Conservation (phyloP, 768 basidiomycete genomes). For the Rhizopogon roseolus region DNA sequence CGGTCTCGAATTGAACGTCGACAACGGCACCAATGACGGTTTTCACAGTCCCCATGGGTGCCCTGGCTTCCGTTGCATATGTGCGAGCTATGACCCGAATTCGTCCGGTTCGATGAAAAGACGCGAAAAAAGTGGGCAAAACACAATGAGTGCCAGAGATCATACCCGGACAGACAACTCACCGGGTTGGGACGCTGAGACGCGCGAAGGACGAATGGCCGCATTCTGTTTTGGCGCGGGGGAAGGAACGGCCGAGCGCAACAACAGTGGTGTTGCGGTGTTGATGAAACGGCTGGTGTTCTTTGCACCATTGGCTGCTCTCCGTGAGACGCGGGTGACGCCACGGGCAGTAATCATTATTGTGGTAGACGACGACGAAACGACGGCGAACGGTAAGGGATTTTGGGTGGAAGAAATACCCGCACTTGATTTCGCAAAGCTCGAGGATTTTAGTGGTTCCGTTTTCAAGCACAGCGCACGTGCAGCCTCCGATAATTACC, state of each 20-base stretch:
- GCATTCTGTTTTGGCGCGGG: conserved; percentile 40
- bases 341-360: conserved; percentile 85
- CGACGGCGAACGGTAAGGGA: conserved; percentile 14
- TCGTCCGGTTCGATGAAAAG: not conserved
- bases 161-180: conserved; percentile 16
- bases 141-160: not conserved
- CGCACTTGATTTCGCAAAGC: not conserved
- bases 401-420: conserved; percentile 28
- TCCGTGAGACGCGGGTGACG: conserved; percentile 83
- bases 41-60: conserved; percentile 76
- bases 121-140: not conserved
- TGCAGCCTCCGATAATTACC: too few relatives aligned
- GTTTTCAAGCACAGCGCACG: conserved; percentile 8
- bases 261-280: conserved; percentile 56
- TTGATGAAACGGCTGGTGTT: conserved; percentile 80
- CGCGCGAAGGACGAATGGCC: conserved; percentile 44
- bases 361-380: conserved; percentile 33
- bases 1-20: conserved; percentile 96
- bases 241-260: conserved; percentile 45
- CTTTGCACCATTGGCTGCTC: conserved; percentile 72
- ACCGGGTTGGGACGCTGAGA: conserved; percentile 51
- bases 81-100: conserved; percentile 52
- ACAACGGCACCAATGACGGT: conserved; percentile 99
- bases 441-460: conserved; percentile 6
- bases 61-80: conserved; percentile 89